A percentile compares a stretch with the other conserved stretches of the same genome.
Evolutionary conservation across 257 asterid species (phyloP).

Genomic region (Verbena officinalis): DNA sequence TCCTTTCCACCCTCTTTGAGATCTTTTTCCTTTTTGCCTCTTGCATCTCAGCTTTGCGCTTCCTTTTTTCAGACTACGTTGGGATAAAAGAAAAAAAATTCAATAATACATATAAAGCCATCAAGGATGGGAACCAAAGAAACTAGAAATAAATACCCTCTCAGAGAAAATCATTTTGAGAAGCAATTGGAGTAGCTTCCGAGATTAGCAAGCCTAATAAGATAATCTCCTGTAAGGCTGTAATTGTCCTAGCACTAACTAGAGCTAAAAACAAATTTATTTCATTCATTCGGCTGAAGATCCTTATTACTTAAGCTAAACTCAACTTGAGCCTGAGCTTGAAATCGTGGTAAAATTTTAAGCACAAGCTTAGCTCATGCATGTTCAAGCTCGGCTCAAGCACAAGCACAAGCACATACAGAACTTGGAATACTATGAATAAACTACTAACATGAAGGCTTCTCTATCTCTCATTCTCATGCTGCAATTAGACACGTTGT

Average conservation of each 20-base stretch:
- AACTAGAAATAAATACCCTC: not conserved
- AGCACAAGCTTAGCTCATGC: not conserved
- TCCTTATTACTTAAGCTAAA: constrained; percentile 1
- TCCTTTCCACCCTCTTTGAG: constrained; percentile 73
- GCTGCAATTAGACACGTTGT: not conserved
- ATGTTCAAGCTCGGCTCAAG: not conserved
- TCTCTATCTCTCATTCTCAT: not conserved
- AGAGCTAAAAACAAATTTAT: not conserved
- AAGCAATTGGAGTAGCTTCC: constrained; percentile 27
- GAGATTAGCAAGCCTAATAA: not conserved
- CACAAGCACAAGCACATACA: constrained; percentile 10
- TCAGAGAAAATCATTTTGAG: not conserved
- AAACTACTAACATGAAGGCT: constrained; percentile 9
- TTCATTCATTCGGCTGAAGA: not conserved
- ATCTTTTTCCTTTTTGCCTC: constrained; percentile 78
- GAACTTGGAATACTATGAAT: not conserved
- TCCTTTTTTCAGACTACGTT: constrained; percentile 72
- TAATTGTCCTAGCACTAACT: not conserved
- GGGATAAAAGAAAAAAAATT: constrained; percentile 8
- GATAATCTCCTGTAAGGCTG: constrained; percentile 6
- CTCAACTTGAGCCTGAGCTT: not conserved
- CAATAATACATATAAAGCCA: not conserved
- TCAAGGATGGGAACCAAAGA: not conserved
- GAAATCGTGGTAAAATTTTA: not conserved
- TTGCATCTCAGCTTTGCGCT: constrained; percentile 72